These are phyloP conservation scores for Diversispora eburnea DNA, from an alignment of 192 early-diverging fungal species.

Conservation along the genomic window DNA sequence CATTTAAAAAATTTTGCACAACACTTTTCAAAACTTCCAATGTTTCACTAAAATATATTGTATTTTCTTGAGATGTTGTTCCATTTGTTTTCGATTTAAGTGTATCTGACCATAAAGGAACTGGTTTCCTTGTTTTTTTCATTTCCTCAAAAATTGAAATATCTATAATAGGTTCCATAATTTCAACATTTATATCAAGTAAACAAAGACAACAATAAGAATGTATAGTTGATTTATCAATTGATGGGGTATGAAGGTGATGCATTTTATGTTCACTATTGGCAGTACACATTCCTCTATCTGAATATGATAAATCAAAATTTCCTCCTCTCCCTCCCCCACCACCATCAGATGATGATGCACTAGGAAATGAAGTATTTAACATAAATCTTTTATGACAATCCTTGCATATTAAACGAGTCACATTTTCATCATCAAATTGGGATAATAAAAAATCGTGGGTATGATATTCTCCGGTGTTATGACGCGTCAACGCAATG, in stretches of 20 bases:
- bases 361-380: background rate
- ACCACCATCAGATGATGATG: no score
- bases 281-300: background rate
- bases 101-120: background rate
- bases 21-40: background rate
- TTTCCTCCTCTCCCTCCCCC: no score
- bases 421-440: background rate
- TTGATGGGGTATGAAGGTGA: conserved; percentile 21
- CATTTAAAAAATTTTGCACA: background rate
- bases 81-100: background rate
- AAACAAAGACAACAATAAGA: conserved; percentile 8
- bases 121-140: background rate
- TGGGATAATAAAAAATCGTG: conserved; percentile 14
- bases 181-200: background rate
- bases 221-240: background rate
- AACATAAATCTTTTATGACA: conserved; percentile 21
- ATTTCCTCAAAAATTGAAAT: conserved; percentile 5
- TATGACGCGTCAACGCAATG: conserved; percentile 10
- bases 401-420: conserved; percentile 13
- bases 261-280: conserved; percentile 14
- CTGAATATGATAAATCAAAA: background rate
- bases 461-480: background rate
- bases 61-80: background rate
- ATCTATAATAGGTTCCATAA: conserved; percentile 13
- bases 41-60: background rate